A percentile compares a stretch with the other conserved stretches of the same genome.
phyloP scores from a whole-genome alignment of 31 red algal genomes.

The Endocladia muricata region DNA sequence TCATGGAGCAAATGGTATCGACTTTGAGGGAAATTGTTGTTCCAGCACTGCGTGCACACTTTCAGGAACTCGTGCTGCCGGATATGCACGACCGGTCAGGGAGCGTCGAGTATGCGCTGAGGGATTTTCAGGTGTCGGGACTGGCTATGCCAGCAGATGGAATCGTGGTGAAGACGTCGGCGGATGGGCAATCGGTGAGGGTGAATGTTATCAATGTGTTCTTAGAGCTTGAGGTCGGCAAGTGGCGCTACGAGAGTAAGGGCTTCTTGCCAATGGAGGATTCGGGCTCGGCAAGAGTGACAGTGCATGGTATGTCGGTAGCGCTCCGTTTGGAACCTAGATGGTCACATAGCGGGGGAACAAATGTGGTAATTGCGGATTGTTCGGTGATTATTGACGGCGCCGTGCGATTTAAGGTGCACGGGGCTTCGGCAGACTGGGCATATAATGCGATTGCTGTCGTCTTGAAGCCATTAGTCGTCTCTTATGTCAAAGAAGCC shows the following conservation, averaged over 20 bases:
- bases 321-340: conserved; percentile 19
- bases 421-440: conserved; percentile 47
- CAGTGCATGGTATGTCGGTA: conserved; percentile 39
- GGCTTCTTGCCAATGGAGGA: conserved; percentile 45
- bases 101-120: conserved; percentile 29
- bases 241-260: conserved; percentile 47
- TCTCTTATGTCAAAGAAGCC: conserved; percentile 57
- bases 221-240: conserved; percentile 49
- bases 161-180: conserved; percentile 25
- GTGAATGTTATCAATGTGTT: conserved; percentile 44
- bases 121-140: conserved; percentile 36
- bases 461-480: conserved; percentile 56
- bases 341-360: conserved; percentile 17
- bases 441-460: conserved; percentile 65
- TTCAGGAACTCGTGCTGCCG: conserved; percentile 55
- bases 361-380: conserved; percentile 7
- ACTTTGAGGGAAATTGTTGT: conserved; percentile 53
- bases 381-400: conserved; percentile 49
- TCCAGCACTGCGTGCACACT: conserved; percentile 56
- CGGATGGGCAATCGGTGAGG: conserved; percentile 27
- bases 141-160: conserved; percentile 43
- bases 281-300: conserved; percentile 29
- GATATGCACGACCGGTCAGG: conserved; percentile 19
- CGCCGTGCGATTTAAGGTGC: conserved; percentile 28
- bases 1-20: conserved; percentile 27